These are phyloP conservation scores for Neurospora sp. DNA, from an alignment of 495 filamentous ascomycete genomes.

Conservation along the genomic window DNA sequence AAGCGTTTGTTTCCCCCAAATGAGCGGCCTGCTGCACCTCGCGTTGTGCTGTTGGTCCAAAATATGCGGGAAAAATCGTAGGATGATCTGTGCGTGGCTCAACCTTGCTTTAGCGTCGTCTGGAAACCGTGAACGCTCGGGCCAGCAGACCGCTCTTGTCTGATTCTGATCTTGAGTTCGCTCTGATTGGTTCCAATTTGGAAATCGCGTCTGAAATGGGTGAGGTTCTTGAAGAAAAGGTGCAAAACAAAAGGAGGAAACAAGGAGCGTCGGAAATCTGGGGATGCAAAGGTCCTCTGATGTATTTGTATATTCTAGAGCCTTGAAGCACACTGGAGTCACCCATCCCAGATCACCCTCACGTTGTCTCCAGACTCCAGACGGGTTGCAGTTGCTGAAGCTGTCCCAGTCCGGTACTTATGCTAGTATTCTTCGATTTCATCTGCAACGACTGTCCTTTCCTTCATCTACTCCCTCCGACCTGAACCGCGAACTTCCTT, in stretches of 20 bases:
- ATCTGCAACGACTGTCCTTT: not conserved
- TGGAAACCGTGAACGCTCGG: not conserved
- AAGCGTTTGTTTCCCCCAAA: conserved; percentile 3
- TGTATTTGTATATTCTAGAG: not conserved
- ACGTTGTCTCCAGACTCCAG: not conserved
- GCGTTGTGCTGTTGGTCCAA: not conserved
- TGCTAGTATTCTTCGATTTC: not conserved
- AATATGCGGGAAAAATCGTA: not conserved
- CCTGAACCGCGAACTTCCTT: not conserved
- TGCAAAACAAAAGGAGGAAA: not conserved
- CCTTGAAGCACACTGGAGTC: not conserved
- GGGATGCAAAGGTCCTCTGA: not conserved
- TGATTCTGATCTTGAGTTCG: not conserved
- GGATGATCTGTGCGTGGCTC: not conserved
- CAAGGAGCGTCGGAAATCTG: not conserved
- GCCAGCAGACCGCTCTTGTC: not conserved
- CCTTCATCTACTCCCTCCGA: not conserved
- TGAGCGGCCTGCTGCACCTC: not conserved
- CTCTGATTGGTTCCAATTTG: not conserved
- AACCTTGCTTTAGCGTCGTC: not conserved
- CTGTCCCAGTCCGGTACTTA: not conserved
- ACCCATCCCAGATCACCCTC: not conserved
- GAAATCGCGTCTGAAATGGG: not conserved
- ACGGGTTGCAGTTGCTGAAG: not conserved
- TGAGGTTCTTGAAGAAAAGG: not conserved